Base-by-base conservation (phyloP, 2,329 filamentous ascomycete genomes). In the Pseudofabraea citricarpa region DNA sequence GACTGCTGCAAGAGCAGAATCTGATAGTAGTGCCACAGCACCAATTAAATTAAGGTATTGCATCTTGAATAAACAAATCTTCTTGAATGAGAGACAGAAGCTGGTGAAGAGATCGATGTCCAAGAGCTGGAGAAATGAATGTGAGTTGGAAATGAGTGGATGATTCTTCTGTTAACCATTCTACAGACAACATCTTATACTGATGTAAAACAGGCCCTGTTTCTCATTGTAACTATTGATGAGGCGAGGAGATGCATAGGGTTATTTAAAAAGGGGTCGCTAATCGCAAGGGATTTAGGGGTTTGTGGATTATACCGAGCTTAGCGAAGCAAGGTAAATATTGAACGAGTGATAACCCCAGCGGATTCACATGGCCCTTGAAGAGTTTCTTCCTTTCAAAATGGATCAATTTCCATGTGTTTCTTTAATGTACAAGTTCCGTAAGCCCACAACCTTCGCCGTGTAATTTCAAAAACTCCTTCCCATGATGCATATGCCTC, bases 351-450 rank as follows among this genome's bases (percentile, higher is more conserved):
- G n/a, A n/a, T n/a, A n/a, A n/a, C n/a, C n/a, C n/a, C n/a, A n/a
- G n/a, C n/a, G n/a, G n/a, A n/a, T n/a, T n/a, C n/a, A n/a, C n/a
- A n/a, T n/a, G n/a, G n/a, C n/a, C n/a, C n/a, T n/a, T n/a, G n/a
- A n/a, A n/a, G n/a, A n/a, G n/a, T n/a, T n/a, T n/a, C n/a, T n/a
- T n/a, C n/a, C n/a, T n/a, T n/a, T n/a, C n/a, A n/a, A n/a, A n/a
- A n/a, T n/a, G n/a, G n/a, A n/a, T n/a, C n/a, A n/a, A n/a, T n/a
- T n/a, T n/a, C n/a, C n/a, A n/a, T n/a, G n/a, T n/a, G n/a, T n/a
- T n/a, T n/a, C 46, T 40, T 27, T 49, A 49, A 53, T 57, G 41
- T 57, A 56, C 55, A 55, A 27, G 47, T 46, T 37, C 33, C 43
- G 45, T 49, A 32, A 37, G 23, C 23, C 35, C 21, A 37, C 23